Conservation (phyloP, 306 rosid genomes). For the Vicia sativa region DNA sequence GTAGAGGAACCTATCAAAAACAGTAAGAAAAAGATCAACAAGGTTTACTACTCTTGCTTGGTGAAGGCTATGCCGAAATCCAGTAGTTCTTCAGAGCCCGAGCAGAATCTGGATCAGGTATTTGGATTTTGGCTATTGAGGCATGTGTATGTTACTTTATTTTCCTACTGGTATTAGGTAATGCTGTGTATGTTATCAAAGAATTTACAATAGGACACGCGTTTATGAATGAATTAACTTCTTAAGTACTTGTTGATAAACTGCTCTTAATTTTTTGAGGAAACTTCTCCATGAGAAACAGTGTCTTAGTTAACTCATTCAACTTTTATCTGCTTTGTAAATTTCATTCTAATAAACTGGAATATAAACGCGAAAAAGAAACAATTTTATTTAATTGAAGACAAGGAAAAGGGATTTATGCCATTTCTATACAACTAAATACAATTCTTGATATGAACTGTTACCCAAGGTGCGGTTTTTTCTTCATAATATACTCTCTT, state of each 20-base stretch:
- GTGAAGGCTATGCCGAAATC: conserved; percentile 96
- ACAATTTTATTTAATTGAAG: background rate
- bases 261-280: too few relatives aligned
- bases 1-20: conserved; percentile 86
- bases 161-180: background rate
- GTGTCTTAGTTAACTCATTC: conserved; percentile 1
- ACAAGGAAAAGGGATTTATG: background rate
- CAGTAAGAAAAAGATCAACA: conserved; percentile 66
- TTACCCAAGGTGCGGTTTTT: background rate
- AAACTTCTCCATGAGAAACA: background rate
- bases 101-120: conserved; percentile 92
- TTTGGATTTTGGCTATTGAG: conserved; percentile 28
- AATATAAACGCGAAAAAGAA: background rate
- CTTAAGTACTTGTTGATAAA: background rate
- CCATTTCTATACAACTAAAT: conserved; percentile 3
- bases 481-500: conserved; percentile 5
- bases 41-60: conserved; percentile 86
- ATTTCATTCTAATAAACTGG: background rate
- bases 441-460: conserved; percentile 16
- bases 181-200: conserved; percentile 2
- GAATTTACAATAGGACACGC: background rate
- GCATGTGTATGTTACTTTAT: background rate
- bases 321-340: background rate
- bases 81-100: conserved; percentile 70
- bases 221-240: background rate